Evolutionary conservation across 164 flowering plant genomes (phyloP), one percentile per base, ranked within the genome.

Genomic region (Amborella trichopoda): DNA sequence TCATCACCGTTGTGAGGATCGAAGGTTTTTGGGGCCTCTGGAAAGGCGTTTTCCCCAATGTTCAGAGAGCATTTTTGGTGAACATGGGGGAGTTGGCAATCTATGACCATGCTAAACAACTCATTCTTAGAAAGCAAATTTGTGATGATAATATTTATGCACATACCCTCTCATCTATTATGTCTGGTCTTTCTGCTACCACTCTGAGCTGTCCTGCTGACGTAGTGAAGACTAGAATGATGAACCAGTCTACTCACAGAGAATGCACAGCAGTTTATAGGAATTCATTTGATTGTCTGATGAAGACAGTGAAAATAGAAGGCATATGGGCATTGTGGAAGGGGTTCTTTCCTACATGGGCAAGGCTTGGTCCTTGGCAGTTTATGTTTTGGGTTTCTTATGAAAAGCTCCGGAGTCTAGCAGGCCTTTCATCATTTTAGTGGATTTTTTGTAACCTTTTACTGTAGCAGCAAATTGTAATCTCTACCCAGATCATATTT

Each of bases 301-400:
- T 78, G 44, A 81, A 73, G 66, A 88, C 93, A 20, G 72, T 75
- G 34, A 78, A 55, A 58, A 28, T 58, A 42, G 97, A 85, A 73
- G 97, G 97, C 30, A 37, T 78, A 5, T 57, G 49, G 49, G 90
- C 95, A 24, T 40, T 84, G 52, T 84, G 95, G 93, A 89, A 82
- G 54, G 97, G 97, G 2, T 88, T 89, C 67, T 69, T 89, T 48
- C 97, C 97, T 41, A 89, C 95, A 28, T 89, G 90, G 93, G 95
- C 93, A 12, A 84, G 97, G 71, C 93, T 84, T 58, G 97, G 95
- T 4, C 95, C 97, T 23, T 88, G 94, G 93, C 97, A 82, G 42
- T 84, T 88, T 62, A 89, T 76, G 40, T 82, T 88, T 44, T 82
- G 93, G 94, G 87, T 84, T 42, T 78, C 95, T 8, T 88, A 84